Conservation (phyloP, 192 early-diverging fungal species). For the Paraglomus occultum region DNA sequence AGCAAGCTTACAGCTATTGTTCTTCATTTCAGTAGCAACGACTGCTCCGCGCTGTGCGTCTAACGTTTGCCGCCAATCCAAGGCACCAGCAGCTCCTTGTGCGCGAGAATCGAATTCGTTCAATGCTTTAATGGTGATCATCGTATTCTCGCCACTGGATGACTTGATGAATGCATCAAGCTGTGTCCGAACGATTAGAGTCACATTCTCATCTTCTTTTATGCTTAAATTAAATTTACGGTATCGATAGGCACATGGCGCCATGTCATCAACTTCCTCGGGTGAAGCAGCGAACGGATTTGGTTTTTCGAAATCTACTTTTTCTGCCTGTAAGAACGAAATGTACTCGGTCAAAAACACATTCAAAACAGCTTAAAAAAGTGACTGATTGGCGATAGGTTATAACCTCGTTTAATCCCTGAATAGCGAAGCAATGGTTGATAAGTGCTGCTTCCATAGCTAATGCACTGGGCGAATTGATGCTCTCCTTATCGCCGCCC, state of each 20-base stretch:
- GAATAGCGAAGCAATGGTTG: conserved; percentile 80
- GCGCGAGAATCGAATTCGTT: conserved; percentile 93
- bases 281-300: conserved; percentile 72
- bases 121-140: conserved; percentile 75
- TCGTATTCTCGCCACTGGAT: conserved; percentile 43
- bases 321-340: conserved; percentile 4
- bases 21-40: conserved; percentile 96
- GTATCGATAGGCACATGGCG: conserved; percentile 82
- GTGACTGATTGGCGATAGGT: too few species aligned
- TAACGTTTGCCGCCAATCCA: conserved; percentile 93
- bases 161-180: conserved; percentile 76
- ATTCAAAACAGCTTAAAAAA: too few species aligned
- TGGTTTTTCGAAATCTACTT: conserved; percentile 57
- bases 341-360: conserved; percentile 32
- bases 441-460: conserved; percentile 86
- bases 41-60: conserved; percentile 95
- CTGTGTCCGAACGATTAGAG: conserved; percentile 85
- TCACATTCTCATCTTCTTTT: conserved; percentile 59
- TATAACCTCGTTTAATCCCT: conserved; percentile 60
- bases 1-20: conserved; percentile 93
- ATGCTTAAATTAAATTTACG: conserved; percentile 76
- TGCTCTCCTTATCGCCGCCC: conserved; percentile 76
- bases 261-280: conserved; percentile 53
- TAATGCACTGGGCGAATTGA: conserved; percentile 85
- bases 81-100: conserved; percentile 78